Evolutionary conservation across 108 stramenopile species (phyloP), one percentile per base, ranked within the genome.

Genomic region (Cyclotella sp.): DNA sequence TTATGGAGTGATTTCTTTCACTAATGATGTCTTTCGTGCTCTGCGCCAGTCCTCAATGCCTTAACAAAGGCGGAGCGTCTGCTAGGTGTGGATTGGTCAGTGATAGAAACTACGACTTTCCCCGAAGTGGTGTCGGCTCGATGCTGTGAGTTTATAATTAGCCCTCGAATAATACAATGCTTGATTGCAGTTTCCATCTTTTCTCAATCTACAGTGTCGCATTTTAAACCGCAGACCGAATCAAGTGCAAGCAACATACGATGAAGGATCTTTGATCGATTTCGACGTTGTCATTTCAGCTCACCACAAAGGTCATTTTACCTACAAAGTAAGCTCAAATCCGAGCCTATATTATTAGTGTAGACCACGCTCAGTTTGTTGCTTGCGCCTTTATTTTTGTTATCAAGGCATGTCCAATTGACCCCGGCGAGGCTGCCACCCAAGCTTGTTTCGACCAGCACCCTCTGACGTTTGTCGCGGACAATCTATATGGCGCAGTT

Each of bases 281-380:
- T 44, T 89, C 2, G 72, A 79, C 16, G 77, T 81, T 34, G 62
- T 76, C 19, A 61, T 85, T 18, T 78, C 85, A 15, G 87, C 87
- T 13, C 87, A 88, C 75, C 89, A 86, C 61, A 69, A 65, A 43
- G 73, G 71, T 0, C 71, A 72, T 72, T 72, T 72, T 27, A 13
- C 34, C 4, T 72, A 72, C 60, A 72, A 72, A 45, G 57, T 70
- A 19, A 58, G 70, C 28, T 67, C n/a, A 19, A 0, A 19, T 67
- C 26, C 3, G 15, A 21, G 6, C 13, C 0, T n/a, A n/a, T n/a
- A 29, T 26, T 41, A 34, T 22, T 49, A 24, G 19, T 67, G 2
- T 49, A 24, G 6, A 4, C 16, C 44, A 47, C 2, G 26, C 15
- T 39, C 39, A n/a, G 15, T 49, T 27, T 22, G 9, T 14, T 34